These are phyloP conservation scores for Ophiostoma quercus DNA, from an alignment of 2,329 filamentous ascomycete species.

Conservation along the genomic window DNA sequence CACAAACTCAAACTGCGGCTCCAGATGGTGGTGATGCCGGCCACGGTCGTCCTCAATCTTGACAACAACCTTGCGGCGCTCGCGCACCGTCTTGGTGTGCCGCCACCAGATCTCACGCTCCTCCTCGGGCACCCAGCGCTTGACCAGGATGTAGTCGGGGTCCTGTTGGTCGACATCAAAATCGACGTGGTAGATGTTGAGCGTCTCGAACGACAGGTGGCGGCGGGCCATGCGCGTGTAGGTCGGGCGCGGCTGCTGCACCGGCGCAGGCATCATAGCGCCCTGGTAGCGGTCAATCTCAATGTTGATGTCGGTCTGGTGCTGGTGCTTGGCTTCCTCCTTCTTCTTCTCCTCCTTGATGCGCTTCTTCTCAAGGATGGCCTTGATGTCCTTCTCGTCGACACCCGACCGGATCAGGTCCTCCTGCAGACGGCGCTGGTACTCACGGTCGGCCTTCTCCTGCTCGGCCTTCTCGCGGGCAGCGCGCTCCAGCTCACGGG, in stretches of 20 bases:
- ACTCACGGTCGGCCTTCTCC: constrained; percentile 49
- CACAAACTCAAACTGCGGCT: constrained; percentile 48
- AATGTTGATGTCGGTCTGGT: constrained; percentile 24
- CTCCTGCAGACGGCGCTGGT: constrained; percentile 51
- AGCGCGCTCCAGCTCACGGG: constrained; percentile 44
- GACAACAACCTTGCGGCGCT: constrained; percentile 47
- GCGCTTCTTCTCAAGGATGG: constrained; percentile 55
- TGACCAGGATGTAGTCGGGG: constrained; percentile 66
- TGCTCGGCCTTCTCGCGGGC: constrained; percentile 46
- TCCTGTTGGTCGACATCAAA: constrained; percentile 60
- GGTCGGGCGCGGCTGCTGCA: constrained; percentile 37
- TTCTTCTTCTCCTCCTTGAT: constrained; percentile 31
- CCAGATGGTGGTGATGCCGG: constrained; percentile 39
- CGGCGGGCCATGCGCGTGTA: constrained; percentile 60
- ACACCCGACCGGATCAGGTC: constrained; percentile 55
- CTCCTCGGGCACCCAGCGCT: constrained; percentile 62
- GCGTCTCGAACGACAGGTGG: constrained; percentile 58
- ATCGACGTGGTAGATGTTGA: constrained; percentile 51
- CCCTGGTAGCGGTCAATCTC: constrained; percentile 18
- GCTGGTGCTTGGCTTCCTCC: background rate
- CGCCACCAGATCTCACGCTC: constrained; percentile 68
- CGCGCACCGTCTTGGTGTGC: constrained; percentile 62
- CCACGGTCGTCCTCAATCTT: constrained; percentile 44
- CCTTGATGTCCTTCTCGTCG: constrained; percentile 53
- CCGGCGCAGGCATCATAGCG: background rate